phyloP scores from a whole-genome alignment of 1,284 basidiomycete species.

The Earliella scabrosa region DNA sequence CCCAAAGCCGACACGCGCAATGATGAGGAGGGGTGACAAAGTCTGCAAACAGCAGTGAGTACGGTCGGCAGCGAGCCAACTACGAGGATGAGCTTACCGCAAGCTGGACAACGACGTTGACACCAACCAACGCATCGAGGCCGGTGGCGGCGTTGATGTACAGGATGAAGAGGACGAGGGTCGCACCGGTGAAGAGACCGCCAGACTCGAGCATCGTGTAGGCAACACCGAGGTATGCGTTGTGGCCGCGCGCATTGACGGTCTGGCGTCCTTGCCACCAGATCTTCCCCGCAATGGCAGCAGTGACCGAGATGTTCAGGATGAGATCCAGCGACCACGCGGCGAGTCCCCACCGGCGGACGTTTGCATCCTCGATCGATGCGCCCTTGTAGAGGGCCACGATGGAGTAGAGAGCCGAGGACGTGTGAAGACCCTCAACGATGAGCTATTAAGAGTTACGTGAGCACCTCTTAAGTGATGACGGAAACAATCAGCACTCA shows the following conservation, averaged over 20 bases:
- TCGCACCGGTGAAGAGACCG: constrained; percentile 15
- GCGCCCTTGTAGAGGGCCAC: not conserved
- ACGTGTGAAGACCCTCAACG: constrained; percentile 2
- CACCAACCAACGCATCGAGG: constrained; percentile 9
- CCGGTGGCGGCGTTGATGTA: constrained; percentile 11
- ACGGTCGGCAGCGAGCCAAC: not conserved
- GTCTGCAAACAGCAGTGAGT: not conserved
- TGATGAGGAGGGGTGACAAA: constrained; percentile 5
- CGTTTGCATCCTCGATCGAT: not conserved
- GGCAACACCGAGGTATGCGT: constrained; percentile 10
- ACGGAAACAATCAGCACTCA: too few species aligned
- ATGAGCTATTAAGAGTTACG: not conserved
- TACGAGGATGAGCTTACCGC: constrained; percentile 1
- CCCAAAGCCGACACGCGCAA: constrained; percentile 9
- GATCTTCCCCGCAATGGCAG: constrained; percentile 7
- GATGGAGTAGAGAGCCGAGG: not conserved
- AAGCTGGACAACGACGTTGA: constrained; percentile 10
- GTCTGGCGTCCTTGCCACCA: constrained; percentile 13
- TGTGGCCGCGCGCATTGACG: constrained; percentile 3
- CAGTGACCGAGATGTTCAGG: constrained; percentile 9
- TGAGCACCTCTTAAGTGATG: too few species aligned
- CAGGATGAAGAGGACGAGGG: constrained; percentile 8
- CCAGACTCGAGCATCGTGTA: constrained; percentile 14
- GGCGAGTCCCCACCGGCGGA: constrained; percentile 2
- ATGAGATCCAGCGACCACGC: constrained; percentile 9